Evolutionary conservation across 2,329 filamentous ascomycete genomes (phyloP), one percentile per base, ranked within the genome.

Genomic region (Capronia americana): DNA sequence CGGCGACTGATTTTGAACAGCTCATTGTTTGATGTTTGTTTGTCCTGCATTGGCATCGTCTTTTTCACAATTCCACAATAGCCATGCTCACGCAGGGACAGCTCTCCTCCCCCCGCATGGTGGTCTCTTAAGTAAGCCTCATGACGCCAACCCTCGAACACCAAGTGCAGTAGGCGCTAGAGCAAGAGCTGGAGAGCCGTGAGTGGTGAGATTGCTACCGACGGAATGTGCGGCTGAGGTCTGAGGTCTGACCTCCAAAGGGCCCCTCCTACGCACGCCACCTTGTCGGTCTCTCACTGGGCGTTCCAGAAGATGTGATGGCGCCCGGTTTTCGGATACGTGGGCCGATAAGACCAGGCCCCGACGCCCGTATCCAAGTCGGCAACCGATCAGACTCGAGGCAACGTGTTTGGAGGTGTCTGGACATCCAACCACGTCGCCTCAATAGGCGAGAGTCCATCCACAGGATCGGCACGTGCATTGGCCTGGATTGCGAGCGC

Each of bases 361-460:
- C 20, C 55, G 23, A 28, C 11, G 55, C 55, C 24, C 55, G 54
- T 41, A 24, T 28, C 34, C 17, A 44, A 28, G 23, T 30, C 24
- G 56, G 38, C 17, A 48, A 58, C 24, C 24, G 24, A 44, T 28
- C 30, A 50, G 48, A n/a, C 56, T 58, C 5, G 14, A 23, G 26
- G 12, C 17, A 7, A 44, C 5, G 17, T 44, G 17, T 17, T 44
- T n/a, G 14, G 14, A 7, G 17, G 5, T 44, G 17, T 44, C 38
- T 44, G 17, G 17, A n/a, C 7, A 44, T 28, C 57, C 57, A 59
- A 59, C 57, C 57, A 59, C n/a, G 30, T 59, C 38, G 57, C 8
- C 4, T 23, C 34, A 10, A 59, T 48, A 50, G 38, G 57, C 57
- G 41, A 59, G 24, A 32, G 17, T 5, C 24, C 10, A 26, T n/a